A percentile compares a stretch with the other conserved stretches of the same genome.
These are phyloP conservation scores for Curvularia hawaiiensis DNA, from an alignment of 2,329 filamentous ascomycete genomes.

Conservation along the genomic window DNA sequence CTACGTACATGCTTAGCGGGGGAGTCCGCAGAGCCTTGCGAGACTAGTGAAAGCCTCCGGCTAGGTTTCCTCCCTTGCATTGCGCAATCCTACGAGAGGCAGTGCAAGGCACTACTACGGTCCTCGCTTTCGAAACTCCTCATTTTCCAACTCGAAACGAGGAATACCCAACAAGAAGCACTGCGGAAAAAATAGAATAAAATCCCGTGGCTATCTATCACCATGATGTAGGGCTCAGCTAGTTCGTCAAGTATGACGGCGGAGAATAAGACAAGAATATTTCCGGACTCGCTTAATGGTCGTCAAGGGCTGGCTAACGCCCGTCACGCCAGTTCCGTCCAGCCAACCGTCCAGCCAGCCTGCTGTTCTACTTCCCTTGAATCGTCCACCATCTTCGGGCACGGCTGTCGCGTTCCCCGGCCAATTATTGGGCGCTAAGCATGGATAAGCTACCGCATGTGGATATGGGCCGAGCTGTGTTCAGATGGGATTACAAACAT, in stretches of 20 bases:
- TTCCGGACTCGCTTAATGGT: slow-evolving; percentile 5
- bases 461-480: neutral
- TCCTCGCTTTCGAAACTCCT: neutral
- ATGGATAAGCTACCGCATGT: slow-evolving; percentile 3
- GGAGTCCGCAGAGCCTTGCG: slow-evolving; percentile 6
- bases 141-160: neutral
- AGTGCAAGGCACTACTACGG: neutral
- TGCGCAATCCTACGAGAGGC: neutral
- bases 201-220: no score
- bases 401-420: slow-evolving; percentile 8
- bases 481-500: slow-evolving; percentile 6
- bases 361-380: slow-evolving; percentile 1
- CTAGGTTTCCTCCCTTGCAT: neutral
- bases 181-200: no score
- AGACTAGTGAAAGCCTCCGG: slow-evolving; percentile 1
- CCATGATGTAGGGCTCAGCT: neutral
- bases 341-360: slow-evolving; percentile 1
- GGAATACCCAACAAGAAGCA: neutral
- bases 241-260: neutral
- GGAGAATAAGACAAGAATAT: slow-evolving; percentile 10
- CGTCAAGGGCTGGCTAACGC: slow-evolving; percentile 4
- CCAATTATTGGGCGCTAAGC: slow-evolving; percentile 5
- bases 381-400: slow-evolving; percentile 4
- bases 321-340: neutral
- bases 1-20: slow-evolving; percentile 1